Evolutionary conservation across 2,329 filamentous ascomycete genomes (phyloP).

Genomic region (Pseudogymnoascus sp.): DNA sequence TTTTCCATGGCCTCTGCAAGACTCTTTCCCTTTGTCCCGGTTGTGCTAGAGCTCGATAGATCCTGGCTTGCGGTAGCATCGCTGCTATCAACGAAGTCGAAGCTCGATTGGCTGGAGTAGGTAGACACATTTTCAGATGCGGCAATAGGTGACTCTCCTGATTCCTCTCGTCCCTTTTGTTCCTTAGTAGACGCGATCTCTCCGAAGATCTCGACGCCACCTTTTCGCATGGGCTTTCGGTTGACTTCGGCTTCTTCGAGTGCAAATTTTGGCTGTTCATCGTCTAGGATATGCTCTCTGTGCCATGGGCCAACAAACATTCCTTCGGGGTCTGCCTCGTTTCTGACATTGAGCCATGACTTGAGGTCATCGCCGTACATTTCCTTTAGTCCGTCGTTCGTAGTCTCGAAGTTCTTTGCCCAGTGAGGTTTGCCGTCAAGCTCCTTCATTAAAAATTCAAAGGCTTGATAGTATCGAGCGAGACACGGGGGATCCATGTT

Average conservation of each 20-base stretch:
- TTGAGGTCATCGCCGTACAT: slow-evolving; percentile 65
- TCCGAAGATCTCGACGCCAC: slow-evolving; percentile 20
- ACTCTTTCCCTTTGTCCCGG: background rate
- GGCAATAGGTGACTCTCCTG: background rate
- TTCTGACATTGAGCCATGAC: slow-evolving; percentile 60
- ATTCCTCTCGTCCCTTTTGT: background rate
- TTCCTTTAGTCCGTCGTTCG: slow-evolving; percentile 51
- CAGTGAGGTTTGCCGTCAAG: slow-evolving; percentile 78
- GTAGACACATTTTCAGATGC: background rate
- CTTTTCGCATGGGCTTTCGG: slow-evolving; percentile 19
- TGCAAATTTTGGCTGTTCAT: slow-evolving; percentile 19
- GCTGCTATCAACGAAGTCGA: background rate
- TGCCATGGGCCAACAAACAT: slow-evolving; percentile 94
- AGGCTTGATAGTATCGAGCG: slow-evolving; percentile 76
- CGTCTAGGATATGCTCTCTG: slow-evolving; percentile 54
- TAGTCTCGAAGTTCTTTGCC: slow-evolving; percentile 79
- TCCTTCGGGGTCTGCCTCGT: slow-evolving; percentile 68
- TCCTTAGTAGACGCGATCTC: background rate
- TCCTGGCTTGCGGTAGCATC: background rate
- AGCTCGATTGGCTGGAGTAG: slow-evolving; percentile 5
- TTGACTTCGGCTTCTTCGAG: slow-evolving; percentile 26
- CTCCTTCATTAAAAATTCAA: slow-evolving; percentile 85
- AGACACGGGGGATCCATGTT: slow-evolving; percentile 68
- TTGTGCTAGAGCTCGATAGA: background rate
- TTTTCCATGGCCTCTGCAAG: background rate